These are phyloP conservation scores for Microdochium paspali DNA, from an alignment of 2,329 filamentous ascomycete species.

Conservation along the genomic window DNA sequence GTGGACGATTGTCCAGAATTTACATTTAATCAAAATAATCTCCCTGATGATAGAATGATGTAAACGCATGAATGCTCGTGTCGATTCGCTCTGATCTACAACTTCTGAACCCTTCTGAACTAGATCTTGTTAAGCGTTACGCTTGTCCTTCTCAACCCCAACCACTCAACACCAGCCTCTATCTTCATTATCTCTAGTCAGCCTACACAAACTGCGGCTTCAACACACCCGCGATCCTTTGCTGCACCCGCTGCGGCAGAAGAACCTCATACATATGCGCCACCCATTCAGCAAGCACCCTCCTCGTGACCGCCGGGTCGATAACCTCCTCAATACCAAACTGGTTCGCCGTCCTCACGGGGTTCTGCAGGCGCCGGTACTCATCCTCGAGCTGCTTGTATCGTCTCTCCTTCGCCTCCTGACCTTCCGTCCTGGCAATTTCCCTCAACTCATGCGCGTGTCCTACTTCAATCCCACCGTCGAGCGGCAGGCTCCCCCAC, in stretches of 20 bases:
- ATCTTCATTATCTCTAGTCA: not conserved
- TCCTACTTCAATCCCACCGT: conserved; percentile 56
- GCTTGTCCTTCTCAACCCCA: not conserved
- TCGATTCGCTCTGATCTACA: too few relatives aligned
- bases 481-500: conserved; percentile 53
- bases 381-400: conserved; percentile 50
- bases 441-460: conserved; percentile 51
- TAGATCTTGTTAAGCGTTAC: not conserved
- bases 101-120: too few relatives aligned
- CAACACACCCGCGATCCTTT: not conserved
- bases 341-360: conserved; percentile 52
- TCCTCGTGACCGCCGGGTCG: conserved; percentile 49
- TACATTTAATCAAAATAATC: too few relatives aligned
- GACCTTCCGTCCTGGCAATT: conserved; percentile 34
- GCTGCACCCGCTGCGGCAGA: conserved; percentile 1
- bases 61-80: too few relatives aligned
- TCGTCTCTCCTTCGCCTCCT: conserved; percentile 21
- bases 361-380: conserved; percentile 54
- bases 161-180: not conserved
- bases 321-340: conserved; percentile 58
- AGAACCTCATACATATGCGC: conserved; percentile 31
- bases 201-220: conserved; percentile 1
- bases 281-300: conserved; percentile 45
- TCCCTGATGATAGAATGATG: not conserved
- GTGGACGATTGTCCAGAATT: too few relatives aligned